Base-by-base conservation (phyloP, 805 yeast genomes). In the Zygoascus biomembranicola region DNA sequence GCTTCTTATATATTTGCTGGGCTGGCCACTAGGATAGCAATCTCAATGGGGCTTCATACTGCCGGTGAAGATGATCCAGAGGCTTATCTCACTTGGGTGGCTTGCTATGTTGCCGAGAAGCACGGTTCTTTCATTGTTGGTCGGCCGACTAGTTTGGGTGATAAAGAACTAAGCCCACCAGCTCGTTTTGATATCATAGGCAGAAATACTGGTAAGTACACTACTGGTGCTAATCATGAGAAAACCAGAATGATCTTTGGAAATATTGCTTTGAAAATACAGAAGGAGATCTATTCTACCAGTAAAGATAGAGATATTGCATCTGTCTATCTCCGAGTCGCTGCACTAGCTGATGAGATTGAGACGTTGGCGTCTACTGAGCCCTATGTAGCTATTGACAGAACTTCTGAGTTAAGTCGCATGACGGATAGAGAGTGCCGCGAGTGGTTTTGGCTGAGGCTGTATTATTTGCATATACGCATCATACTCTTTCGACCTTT, bases 381-480 rank as follows among this genome's bases (percentile, higher is more conserved):
- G 31, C 55, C 55, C 2, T 32, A 48, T 52, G 52, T 49, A 16
- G 19, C 23, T 10, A 39, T 18, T 13, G 55, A 52, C 32, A 48
- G 51, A 32, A 18, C 51, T 4, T 31, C 52, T 10, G 51, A 48
- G 26, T 18, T 52, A 43, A 14, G 16, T 18, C 23, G 42, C 11
- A 47, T 52, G 52, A n/a, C 52, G 2, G 55, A 52, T 42, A 47
- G 20, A 16, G 55, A 52, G 19, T 52, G 55, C 31, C 42, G 47
- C 32, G 55, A 52, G 32, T 52, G 55, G 55, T 52, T 48, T 43
- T 52, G 55, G 55, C 45, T 52, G 9, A 14, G 55, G 37, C 52
- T 52, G 13, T 35, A 20, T 18, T 52, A 52, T 37, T 43, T 52
- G 8, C 51, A 48, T 37, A 35, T 52, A 18, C 32, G 46, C 16